Conservation (phyloP, 176 grass and related monocot genomes). For the Metroxylon sagu region DNA sequence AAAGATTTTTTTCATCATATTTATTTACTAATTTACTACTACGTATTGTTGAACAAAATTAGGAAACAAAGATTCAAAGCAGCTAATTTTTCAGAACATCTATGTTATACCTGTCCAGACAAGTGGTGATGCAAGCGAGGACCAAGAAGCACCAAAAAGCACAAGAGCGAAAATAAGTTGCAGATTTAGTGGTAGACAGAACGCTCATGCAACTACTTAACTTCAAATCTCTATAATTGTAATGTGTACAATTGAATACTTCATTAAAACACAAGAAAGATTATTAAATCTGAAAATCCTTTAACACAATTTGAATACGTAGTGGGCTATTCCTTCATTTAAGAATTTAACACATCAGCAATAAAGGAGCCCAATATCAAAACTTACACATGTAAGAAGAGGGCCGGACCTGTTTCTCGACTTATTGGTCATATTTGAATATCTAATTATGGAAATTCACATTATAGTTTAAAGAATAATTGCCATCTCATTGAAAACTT, state of each 20-base stretch:
- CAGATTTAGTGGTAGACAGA: background rate
- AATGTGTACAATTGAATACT: too few species aligned
- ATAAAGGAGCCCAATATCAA: background rate
- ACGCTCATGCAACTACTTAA: background rate
- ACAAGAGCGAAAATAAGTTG: background rate
- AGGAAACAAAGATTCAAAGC: background rate
- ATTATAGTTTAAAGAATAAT: background rate
- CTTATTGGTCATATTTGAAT: too few species aligned
- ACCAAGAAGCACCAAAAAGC: too few species aligned
- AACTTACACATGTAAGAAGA: background rate
- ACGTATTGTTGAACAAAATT: background rate
- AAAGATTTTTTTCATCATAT: too few species aligned
- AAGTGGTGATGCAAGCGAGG: too few species aligned
- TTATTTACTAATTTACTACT: background rate
- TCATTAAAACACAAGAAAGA: too few species aligned
- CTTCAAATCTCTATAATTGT: background rate
- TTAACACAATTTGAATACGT: background rate
- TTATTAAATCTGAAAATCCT: too few species aligned
- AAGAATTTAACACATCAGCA: too few species aligned
- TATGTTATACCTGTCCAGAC: too few species aligned
- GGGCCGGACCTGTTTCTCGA: too few species aligned
- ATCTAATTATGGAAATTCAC: too few species aligned
- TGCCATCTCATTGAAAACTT: constrained; percentile 10
- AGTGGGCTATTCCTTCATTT: background rate
- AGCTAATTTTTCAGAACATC: too few species aligned